Percentiles rank a stretch among this genome's conserved stretches.
phyloP scores from a whole-genome alignment of 176 grass and related monocot genomes.

The Bolboschoenus planiculmis region DNA sequence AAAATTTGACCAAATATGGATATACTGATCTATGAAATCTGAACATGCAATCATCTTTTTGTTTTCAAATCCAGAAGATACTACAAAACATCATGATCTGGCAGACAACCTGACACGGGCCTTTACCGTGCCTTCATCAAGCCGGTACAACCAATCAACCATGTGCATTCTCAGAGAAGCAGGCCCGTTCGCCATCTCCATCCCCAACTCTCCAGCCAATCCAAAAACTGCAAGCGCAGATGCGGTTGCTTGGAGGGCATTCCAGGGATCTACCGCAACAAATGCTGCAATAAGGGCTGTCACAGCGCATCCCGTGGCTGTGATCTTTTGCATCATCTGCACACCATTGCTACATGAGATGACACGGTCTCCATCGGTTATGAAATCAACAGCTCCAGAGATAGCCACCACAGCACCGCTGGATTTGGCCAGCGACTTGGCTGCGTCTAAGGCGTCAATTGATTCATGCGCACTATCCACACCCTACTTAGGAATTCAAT shows the following conservation, averaged over 20 bases:
- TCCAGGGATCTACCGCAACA: conserved; percentile 50
- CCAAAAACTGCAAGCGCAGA: conserved; percentile 67
- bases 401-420: conserved; percentile 47
- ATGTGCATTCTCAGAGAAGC: conserved; percentile 78
- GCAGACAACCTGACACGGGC: conserved; percentile 41
- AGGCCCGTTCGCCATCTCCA: conserved; percentile 57
- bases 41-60: not conserved
- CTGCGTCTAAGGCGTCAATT: conserved; percentile 41
- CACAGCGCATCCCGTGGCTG: conserved; percentile 60
- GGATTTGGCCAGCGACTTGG: conserved; percentile 47
- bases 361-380: conserved; percentile 44
- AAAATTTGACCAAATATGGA: not conserved
- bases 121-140: conserved; percentile 32
- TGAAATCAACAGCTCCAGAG: conserved; percentile 59
- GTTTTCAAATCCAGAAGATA: not conserved
- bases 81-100: conserved; percentile 3
- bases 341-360: conserved; percentile 52
- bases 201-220: conserved; percentile 57
- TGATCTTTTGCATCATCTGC: conserved; percentile 80
- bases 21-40: not conserved
- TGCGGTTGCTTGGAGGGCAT: conserved; percentile 31
- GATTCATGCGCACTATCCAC: conserved; percentile 65
- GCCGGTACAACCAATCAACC: conserved; percentile 51
- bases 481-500: conserved; percentile 34
- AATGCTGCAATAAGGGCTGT: conserved; percentile 70